Evolutionary conservation across 2,329 filamentous ascomycete genomes (phyloP).

Genomic region (Paramyrothecium sp.): DNA sequence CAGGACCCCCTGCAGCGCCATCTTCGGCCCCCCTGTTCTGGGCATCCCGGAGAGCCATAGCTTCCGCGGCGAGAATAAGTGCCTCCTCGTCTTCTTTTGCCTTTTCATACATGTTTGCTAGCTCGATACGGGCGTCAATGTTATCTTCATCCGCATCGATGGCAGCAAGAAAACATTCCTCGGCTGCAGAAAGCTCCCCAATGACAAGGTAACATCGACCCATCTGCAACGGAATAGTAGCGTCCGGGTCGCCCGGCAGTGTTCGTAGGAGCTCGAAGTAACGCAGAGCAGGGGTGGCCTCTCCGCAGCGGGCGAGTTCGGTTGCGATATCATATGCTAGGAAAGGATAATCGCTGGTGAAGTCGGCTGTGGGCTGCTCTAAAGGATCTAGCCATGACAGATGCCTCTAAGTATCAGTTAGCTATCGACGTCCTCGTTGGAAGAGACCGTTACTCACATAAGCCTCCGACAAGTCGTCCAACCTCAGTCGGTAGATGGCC

Average conservation of each 20-base stretch:
- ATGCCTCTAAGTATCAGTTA: conserved; percentile 48
- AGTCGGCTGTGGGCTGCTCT: conserved; percentile 41
- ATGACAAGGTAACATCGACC: conserved; percentile 69
- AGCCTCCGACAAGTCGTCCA: conserved; percentile 70
- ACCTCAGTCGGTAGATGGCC: conserved; percentile 75
- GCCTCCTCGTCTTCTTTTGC: conserved; percentile 73
- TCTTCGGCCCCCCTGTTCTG: conserved; percentile 29
- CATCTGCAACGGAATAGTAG: conserved; percentile 51
- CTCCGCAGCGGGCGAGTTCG: conserved; percentile 34
- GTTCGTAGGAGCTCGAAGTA: conserved; percentile 57
- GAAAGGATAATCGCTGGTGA: conserved; percentile 68
- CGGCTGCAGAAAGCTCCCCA: conserved; percentile 65
- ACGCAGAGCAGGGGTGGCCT: conserved; percentile 40
- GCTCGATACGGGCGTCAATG: conserved; percentile 73
- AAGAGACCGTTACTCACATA: conserved; percentile 50
- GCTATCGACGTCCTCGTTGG: not conserved
- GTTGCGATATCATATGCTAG: conserved; percentile 69
- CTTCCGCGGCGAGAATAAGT: conserved; percentile 73
- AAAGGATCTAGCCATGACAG: conserved; percentile 69
- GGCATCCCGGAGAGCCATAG: conserved; percentile 61
- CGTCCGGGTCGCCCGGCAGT: conserved; percentile 47
- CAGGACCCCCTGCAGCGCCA: conserved; percentile 1
- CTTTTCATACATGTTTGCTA: conserved; percentile 83
- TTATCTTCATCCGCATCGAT: conserved; percentile 70
- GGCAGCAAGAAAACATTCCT: conserved; percentile 73